Evolutionary conservation across 495 filamentous ascomycete genomes (phyloP), one percentile per base, ranked within the genome.

Genomic region (Saxispiralis lemnorum): DNA sequence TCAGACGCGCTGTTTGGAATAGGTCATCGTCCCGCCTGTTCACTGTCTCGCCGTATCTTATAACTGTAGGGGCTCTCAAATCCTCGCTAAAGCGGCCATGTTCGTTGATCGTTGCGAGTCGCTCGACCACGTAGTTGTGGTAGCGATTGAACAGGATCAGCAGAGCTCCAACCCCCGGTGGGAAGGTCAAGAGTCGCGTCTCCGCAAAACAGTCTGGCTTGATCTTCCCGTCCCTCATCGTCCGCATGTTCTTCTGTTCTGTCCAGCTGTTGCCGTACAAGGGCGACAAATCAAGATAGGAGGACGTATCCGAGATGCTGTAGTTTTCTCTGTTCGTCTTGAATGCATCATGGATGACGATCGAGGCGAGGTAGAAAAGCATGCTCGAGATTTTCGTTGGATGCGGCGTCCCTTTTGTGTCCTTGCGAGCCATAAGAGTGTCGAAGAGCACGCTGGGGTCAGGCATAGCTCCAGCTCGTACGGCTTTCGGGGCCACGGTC

Each of bases 281-380:
- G 0, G 86, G 86, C 1, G 78, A 70, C 11, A 94, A 67, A 48
- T 94, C 86, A 13, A 94, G 65, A 52, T 88, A 94, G 0, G 81
- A 86, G 0, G 83, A 89, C 0, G 82, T 87, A 53, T 75, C 66
- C 18, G 75, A 81, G 39, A 70, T 76, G 41, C 63, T 70, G 20
- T 52, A 57, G 51, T 81, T 68, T 0, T 51, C 46, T 14, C 68
- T 71, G 48, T 75, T 67, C 0, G 76, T 81, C 44, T 75, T 66
- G 58, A 81, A 81, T 12, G 74, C 56, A 52, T 81, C 76, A 50
- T 94, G 86, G 53, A 89, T 93, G 47, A 94, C 87, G 43, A 93
- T 83, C 13, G 76, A 81, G 6, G 84, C 86, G 56, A 86, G 72
- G 51, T 95, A 87, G 68, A 86, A 95, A 11, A 95, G 63, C 43